Evolutionary conservation across 129 eudicot species (phyloP), one percentile per base, ranked within the genome.

Genomic region (Gnaphalium uliginosum): DNA sequence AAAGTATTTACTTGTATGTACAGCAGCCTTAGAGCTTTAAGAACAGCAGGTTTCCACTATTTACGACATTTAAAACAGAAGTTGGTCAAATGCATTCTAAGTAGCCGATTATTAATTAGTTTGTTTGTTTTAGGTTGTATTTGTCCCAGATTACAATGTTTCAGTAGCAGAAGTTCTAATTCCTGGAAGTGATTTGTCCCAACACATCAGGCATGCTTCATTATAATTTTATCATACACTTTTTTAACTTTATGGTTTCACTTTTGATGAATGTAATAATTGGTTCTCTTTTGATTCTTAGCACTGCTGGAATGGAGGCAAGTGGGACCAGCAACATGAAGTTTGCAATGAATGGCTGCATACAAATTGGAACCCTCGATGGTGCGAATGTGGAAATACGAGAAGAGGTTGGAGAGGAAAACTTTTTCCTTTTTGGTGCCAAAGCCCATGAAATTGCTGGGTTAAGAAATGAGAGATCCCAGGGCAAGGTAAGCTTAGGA

Each of bases 71-170:
- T 29, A 57, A 21, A 58, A 9, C 22, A 17, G 59, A 53, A 53
- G 10, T 24, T 62, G n/a, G 14, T 27, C 22, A 8, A 58, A 15
- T 59, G 30, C 66, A 24, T 59, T 59, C 29, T 24, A 59, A 24
- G 18, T 59, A 24, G 11, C 66, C 24, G 6, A 59, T 59, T 2
- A 9, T 18, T 43, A 6, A 27, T 56, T 26, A 7, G 63, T 9
- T 29, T 30, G 53, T 77, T 48, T 37, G 24, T 82, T 24, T 43
- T 73, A 93, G 98, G 98, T 93, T 58, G 83, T 90, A 8, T 93
- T 93, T 80, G 91, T 93, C 67, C 98, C 98, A 13, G 98, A 93
- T 85, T 93, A 93, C 90, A 93, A 90, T 80, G 96, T 93, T 29
- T 90, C 90, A 76, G 96, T 90, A 48, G 98, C 98, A 48, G 98